These are phyloP conservation scores for Pseudocercospora cruenta DNA, from an alignment of 2,329 filamentous ascomycete species.

Conservation along the genomic window DNA sequence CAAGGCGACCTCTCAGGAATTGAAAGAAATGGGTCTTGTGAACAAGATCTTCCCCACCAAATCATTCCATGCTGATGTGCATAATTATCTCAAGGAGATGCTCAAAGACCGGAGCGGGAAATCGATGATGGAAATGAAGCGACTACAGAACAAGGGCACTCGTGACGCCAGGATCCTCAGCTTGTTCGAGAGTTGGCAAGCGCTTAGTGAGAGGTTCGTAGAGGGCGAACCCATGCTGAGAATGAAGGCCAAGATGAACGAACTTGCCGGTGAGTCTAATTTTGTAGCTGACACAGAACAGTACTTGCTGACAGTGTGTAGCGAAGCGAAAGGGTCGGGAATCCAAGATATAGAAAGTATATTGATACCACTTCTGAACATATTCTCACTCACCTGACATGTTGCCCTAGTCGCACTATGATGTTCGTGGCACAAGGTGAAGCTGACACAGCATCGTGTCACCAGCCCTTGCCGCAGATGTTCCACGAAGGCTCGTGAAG, in stretches of 20 bases:
- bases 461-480: not conserved
- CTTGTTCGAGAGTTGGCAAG: constrained; percentile 31
- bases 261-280: constrained; percentile 31
- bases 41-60: constrained; percentile 35
- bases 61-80: constrained; percentile 32
- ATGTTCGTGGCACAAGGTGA: not conserved
- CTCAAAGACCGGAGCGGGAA: constrained; percentile 32
- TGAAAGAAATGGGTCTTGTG: constrained; percentile 33
- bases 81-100: constrained; percentile 31
- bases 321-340: constrained; percentile 21
- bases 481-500: not conserved
- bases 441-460: not conserved
- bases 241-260: constrained; percentile 36
- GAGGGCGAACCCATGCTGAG: constrained; percentile 34
- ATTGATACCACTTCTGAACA: not conserved
- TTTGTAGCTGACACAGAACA: not conserved
- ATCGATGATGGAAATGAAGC: constrained; percentile 37
- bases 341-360: constrained; percentile 22
- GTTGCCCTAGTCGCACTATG: not conserved
- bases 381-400: not conserved
- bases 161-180: constrained; percentile 31
- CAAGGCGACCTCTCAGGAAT: constrained; percentile 31
- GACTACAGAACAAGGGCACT: constrained; percentile 29
- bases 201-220: constrained; percentile 34
- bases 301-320: constrained; percentile 8